Evolutionary conservation across 2,329 filamentous ascomycete genomes (phyloP).

Genomic region (Hypoxylon sp.): DNA sequence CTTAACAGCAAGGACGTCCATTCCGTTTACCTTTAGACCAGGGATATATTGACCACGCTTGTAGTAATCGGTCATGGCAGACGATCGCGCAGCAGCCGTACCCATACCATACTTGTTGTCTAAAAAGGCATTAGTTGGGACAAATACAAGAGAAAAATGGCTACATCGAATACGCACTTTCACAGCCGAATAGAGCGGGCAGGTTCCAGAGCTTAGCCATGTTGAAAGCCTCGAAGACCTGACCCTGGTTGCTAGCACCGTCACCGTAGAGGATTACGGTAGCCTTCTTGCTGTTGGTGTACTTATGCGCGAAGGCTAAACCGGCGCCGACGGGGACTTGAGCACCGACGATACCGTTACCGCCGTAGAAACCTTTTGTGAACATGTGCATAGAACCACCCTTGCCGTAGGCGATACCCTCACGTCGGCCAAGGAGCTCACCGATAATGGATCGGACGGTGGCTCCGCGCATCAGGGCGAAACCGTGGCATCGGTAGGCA

Average conservation of each 20-base stretch:
- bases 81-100: constrained; percentile 93
- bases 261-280: constrained; percentile 95
- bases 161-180: constrained; percentile 78
- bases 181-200: constrained; percentile 95
- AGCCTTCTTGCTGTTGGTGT: constrained; percentile 87
- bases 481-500: constrained; percentile 98
- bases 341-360: constrained; percentile 98
- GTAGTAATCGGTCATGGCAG: constrained; percentile 99
- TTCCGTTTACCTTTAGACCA: constrained; percentile 99
- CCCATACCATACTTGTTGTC: constrained; percentile 99
- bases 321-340: constrained; percentile 98
- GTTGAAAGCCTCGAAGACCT: constrained; percentile 99
- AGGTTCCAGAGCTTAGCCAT: constrained; percentile 99
- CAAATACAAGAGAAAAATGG: not conserved
- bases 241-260: constrained; percentile 98
- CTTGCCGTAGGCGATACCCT: constrained; percentile 98
- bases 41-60: constrained; percentile 99
- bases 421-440: constrained; percentile 92
- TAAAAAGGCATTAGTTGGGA: constrained; percentile 59
- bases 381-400: constrained; percentile 99
- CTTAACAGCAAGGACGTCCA: constrained; percentile 99
- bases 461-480: constrained; percentile 95
- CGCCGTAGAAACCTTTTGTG: constrained; percentile 95
- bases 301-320: constrained; percentile 97
- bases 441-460: constrained; percentile 94